A percentile compares a stretch with the other conserved stretches of the same genome.
Conservation (phyloP, 176 grass and related monocot genomes). For the Avena sativa region DNA sequence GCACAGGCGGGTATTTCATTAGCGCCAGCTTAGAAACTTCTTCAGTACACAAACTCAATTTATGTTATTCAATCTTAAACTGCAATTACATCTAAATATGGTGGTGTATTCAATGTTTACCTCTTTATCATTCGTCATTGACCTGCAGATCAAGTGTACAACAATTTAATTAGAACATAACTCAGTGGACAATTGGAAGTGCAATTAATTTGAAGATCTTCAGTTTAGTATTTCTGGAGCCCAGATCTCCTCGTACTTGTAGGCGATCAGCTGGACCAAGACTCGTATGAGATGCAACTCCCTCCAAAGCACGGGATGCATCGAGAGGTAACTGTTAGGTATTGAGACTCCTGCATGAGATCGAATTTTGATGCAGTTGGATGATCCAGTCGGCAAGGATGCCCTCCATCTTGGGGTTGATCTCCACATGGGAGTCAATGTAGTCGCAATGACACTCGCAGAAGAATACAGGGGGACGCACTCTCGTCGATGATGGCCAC, state of each 20-base stretch:
- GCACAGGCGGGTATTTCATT: conserved; percentile 72
- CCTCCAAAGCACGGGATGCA: conserved; percentile 50
- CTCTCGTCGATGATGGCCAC: conserved; percentile 61
- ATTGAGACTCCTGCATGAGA: too few species aligned
- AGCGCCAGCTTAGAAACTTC: conserved; percentile 58
- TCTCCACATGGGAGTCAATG: too few species aligned
- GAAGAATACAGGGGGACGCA: too few species aligned
- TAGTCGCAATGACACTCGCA: too few species aligned
- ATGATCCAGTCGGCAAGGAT: too few species aligned
- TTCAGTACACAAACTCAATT: too few species aligned
- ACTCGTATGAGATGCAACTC: conserved; percentile 85
- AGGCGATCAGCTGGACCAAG: conserved; percentile 75
- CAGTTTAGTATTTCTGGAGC: conserved; percentile 63
- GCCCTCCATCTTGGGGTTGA: too few species aligned
- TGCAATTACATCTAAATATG: neutral
- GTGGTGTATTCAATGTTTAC: conserved; percentile 32
- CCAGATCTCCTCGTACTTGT: conserved; percentile 96
- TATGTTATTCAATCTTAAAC: neutral
- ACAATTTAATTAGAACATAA: neutral
- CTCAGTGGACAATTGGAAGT: neutral
- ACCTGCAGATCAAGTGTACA: conserved; percentile 44
- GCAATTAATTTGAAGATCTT: neutral
- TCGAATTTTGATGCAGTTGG: too few species aligned
- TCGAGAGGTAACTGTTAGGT: conserved; percentile 54
- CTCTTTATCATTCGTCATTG: conserved; percentile 66